Base-by-base conservation (phyloP, 495 filamentous ascomycete genomes). In the Aspergillus ostianus region DNA sequence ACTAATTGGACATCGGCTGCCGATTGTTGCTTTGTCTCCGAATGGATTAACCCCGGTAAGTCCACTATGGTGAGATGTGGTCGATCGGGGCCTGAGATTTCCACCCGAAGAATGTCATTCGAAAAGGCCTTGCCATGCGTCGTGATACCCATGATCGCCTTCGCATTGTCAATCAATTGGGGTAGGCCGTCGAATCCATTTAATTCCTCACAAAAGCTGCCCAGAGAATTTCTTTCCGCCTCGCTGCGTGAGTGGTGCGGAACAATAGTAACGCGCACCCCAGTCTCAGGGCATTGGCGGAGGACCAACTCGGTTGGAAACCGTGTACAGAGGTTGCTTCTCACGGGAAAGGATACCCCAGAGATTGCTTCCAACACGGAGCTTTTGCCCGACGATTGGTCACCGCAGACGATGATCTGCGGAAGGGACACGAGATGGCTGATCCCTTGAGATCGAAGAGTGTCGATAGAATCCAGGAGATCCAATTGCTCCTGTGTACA, bases 311-410 rank as follows among this genome's bases (percentile, higher is more conserved):
- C 82, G 1, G 80, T 87, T 10, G 83, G 77, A 60, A 86, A 87
- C 30, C 82, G 69, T 2, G 84, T 86, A 59, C 82, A 84, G 0
- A 86, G 69, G 47, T 68, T 80, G 56, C 79, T 78, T 32, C 77
- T 77, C 0, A 67, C 70, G 0, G 83, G 83, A 61, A 90, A 89
- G 3, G 79, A 70, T n/a, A 89, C 78, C 29, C 83, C 83, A 4
- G 85, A 86, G 21, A 90, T 81, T 5, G 85, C 84, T 61, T 89
- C 87, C 0, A 89, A 76, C 3, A 88, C 83, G 0, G 87, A 89
- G 68, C 84, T 63, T 45, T 61, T 64, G 0, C 62, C 62, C 0
- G 62, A 64, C 2, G 62, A 64, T 32, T 64, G 62, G 29, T 86
- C 80, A 6, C 86, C 85, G 60, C 81, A 86, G 0, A 90, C 85